Evolutionary conservation across 768 basidiomycete genomes (phyloP), one percentile per base, ranked within the genome.

Genomic region (Inosperma sp.): DNA sequence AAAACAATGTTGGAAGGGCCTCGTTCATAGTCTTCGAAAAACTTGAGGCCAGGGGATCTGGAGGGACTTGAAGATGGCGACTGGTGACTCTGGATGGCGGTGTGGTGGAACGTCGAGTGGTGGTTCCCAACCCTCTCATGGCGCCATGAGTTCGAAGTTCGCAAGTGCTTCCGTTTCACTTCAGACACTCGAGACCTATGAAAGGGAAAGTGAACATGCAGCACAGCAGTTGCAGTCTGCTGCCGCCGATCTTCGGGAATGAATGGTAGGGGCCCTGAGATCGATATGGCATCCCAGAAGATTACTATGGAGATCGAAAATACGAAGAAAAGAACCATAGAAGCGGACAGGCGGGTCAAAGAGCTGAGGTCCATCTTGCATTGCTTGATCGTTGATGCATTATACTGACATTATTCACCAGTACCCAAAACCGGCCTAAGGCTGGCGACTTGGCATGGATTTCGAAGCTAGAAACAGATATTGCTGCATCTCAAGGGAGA

Each of bases 21-120:
- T 88, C 86, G 1, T 91, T 97, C 74, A 85, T 93, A 73, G 84
- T 93, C 4, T 79, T 99, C 6, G 91, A 94, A 54, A 94, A 96
- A 64, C 78, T 97, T 8, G 56, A 55, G 1, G 46, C 34, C 3
- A 7, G 58, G 12, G 66, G 94, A 0, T 97, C 83, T 59, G 84
- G 82, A 16, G 76, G 77, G 17, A 57, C 65, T 12, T 78, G 72
- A 53, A 75, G 95, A 34, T 96, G 89, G 86, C 78, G 93, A 23
- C 93, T 99, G 10, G 96, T 98, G 34, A 98, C 95, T 0, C 82
- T 97, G 1, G 82, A 83, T 4, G 96, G 96, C 0, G 88, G 95
- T 63, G 90, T 0, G 96, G 96, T 53, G 91, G 93, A 1, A 98
- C 97, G 92, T 93, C 93, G 13, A 96, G 94, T 30, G 95, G 95